Base-by-base conservation (phyloP, 306 rosid species). In the Arachis stenosperma region DNA sequence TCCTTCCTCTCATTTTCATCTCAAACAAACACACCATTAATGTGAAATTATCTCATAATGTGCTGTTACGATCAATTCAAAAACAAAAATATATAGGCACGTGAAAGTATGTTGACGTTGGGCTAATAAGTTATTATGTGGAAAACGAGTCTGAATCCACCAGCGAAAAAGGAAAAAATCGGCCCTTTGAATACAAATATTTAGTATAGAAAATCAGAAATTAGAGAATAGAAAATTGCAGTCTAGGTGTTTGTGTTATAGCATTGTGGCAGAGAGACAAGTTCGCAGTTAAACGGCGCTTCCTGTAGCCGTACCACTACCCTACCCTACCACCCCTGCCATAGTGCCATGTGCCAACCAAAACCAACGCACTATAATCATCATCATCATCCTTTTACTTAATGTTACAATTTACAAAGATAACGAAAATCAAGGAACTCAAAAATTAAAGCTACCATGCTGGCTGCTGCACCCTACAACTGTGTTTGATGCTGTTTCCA, bases 261-360 rank as follows among this genome's bases (percentile, higher is more conserved):
- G 58, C 68, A 62, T 56, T 71, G 63, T 54, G 81, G 43, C 82
- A 77, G 74, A 77, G 82, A 82, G 78, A 79, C 84, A 82, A 79
- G 57, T 67, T 74, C 64, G 75, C 58, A 69, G 69, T 74, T 76
- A 71, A 72, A 73, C 83, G 79, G 84, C 57, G 66, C 75, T 67
- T 51, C 71, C 57, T 64, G 58, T 22, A 60, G 54, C 75, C 51
- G 55, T 57, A 36, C 55, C 56, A 76, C 63, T 51, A 65, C 47
- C 61, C 74, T 44, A 46, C 27, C 86, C 73, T 63, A 40, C 43
- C 5, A 5, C 69, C 82, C 86, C 88, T 69, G 68, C 84, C 69
- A 70, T 65, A 48, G 53, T 9, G 8, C 75, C 69, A 42, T 46
- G 54, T 71, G 70, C 86, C 79, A 75, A 56, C 69, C 53, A 11